Conservation (phyloP, 306 rosid species). For the Quercus alba region DNA sequence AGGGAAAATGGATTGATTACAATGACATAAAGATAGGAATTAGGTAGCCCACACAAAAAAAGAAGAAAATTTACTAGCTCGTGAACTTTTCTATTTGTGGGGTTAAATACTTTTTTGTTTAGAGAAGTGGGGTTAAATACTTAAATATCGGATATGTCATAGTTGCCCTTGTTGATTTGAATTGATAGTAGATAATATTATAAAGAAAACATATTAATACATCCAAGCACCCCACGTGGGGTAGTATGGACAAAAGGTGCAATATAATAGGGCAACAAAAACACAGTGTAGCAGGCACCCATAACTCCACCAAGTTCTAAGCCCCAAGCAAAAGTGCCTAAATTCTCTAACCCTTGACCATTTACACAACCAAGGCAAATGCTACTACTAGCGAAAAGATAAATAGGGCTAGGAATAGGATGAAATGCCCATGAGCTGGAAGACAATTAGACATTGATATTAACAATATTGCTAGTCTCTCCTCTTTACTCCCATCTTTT, state of each 20-base stretch:
- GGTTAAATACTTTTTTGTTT: neutral
- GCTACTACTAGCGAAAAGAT: neutral
- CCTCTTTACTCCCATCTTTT: neutral
- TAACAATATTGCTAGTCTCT: neutral
- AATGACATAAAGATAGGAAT: neutral
- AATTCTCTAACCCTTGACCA: slow-evolving; percentile 7
- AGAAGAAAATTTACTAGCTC: neutral
- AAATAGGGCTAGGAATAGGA: neutral
- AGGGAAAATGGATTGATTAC: neutral
- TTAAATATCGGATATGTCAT: neutral
- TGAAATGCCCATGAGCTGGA: slow-evolving; percentile 3
- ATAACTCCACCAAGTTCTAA: neutral
- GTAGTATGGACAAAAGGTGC: neutral
- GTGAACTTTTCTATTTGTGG: neutral
- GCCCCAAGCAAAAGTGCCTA: slow-evolving; percentile 8
- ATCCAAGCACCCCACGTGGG: neutral
- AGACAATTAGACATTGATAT: neutral
- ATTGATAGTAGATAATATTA: neutral
- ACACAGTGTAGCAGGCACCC: neutral
- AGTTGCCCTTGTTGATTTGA: neutral
- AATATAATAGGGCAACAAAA: neutral
- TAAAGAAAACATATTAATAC: neutral
- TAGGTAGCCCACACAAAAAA: neutral
- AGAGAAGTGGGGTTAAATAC: too few relatives aligned
- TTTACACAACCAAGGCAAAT: slow-evolving; percentile 14